Evolutionary conservation across 2,329 filamentous ascomycete species (phyloP), one percentile per base, ranked within the genome.

Genomic region (Trichoderma sp.): DNA sequence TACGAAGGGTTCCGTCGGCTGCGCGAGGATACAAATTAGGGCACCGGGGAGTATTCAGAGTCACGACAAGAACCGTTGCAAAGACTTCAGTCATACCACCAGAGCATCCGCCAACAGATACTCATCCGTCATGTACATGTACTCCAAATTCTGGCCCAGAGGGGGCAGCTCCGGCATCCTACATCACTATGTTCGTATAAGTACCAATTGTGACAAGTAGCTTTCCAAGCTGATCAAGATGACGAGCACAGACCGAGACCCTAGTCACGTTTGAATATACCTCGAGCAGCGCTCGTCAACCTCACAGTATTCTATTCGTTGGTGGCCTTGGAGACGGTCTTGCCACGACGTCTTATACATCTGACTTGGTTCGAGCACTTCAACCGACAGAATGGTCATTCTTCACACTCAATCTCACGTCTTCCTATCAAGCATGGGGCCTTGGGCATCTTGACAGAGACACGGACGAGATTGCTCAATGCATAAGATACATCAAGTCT

Each of bases 311-410:
- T 63, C 72, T 85, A 68, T 85, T 81, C 76, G 74, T 85, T 65
- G 82, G 81, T 62, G 83, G 83, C 47, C 78, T 86, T 6, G 78
- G 78, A 57, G 83, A 85, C 70, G 82, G 81, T 30, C 75, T 82
- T 28, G 77, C 81, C 51, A 80, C 79, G 14, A 80, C 83, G 10
- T 69, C 74, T 3, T 86, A 85, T 73, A 81, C 82, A 3, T 69
- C 77, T 57, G 69, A 74, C 7, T 75, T 86, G 63, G 79, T 82
- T 4, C 63, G 72, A 24, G 69, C 75, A 0, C 75, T 85, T 47
- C 69, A 72, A 24, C 68, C 70, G 43, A 75, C 74, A 3, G 68
- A 69, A 64, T 77, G 75, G 21, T 80, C 80, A 0, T 69, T 79
- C 19, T 76, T 77, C 69, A 71, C 73, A 39, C 56, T 76, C 28